Base-by-base conservation (phyloP, 2,329 filamentous ascomycete genomes). In the Mariannaea sp. region DNA sequence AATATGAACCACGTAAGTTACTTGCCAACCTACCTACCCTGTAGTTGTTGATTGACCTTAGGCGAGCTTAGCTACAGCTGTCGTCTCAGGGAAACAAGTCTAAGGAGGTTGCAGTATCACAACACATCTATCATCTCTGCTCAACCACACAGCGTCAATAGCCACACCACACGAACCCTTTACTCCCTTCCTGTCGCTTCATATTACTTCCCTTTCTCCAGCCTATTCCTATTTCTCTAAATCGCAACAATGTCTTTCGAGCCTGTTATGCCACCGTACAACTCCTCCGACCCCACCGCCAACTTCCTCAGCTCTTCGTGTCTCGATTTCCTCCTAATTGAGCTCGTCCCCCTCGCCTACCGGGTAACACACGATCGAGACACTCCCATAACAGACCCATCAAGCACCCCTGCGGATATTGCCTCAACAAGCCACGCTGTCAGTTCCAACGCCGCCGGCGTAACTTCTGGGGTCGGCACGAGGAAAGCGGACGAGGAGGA, bases 251-350 rank as follows among this genome's bases (percentile, higher is more conserved):
- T 91, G 88, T 90, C 89, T 47, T 88, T 90, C 76, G 88, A 92
- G 60, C 75, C 84, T 38, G 80, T 86, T 39, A 77, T 85, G 66
- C 86, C 86, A 2, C 84, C 85, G 12, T 87, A 84, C 77, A 88
- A 87, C 72, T 78, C 85, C 63, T 82, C 81, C 60, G 91, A 96
- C 73, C 88, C 90, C 30, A 80, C 80, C 55, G 88, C 89, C 53
- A 84, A 85, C 56, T 89, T 92, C 75, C 80, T 97, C 65, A 88
- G 84, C 75, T 85, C 88, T 52, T 94, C 93, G 41, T 92, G 89
- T 71, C 85, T 99, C 66, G 94, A 99, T 74, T 88, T 99, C 65
- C 84, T 99, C 51, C 84, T 99, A 65, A 97, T 97, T 70, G 94
- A 99, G 77, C 84, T 99, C 49, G 94, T 99, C 13, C 94, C 94